phyloP scores from a whole-genome alignment of 1,139 yeast species.

The Schizosaccharomyces versatilis region DNA sequence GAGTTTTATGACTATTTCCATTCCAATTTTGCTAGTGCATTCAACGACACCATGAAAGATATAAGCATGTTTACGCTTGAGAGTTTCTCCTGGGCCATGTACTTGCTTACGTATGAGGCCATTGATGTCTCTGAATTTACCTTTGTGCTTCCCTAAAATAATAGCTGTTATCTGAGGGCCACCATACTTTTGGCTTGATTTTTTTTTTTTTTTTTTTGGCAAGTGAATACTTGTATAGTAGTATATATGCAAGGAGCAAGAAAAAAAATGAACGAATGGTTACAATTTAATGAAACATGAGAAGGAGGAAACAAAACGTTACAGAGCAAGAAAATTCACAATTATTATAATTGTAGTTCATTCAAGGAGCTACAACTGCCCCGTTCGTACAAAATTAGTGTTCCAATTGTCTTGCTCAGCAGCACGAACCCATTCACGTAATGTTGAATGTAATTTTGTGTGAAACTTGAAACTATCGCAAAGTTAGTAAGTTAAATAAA shows the following conservation, averaged over 20 bases:
- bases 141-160: background rate
- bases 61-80: background rate
- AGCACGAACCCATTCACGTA: conserved; percentile 1
- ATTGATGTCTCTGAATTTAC: background rate
- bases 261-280: background rate
- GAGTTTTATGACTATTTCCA: background rate
- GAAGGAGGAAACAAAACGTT: background rate
- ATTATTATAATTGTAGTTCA: background rate
- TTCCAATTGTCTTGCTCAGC: background rate
- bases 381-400: background rate
- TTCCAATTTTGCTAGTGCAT: background rate
- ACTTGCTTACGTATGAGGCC: background rate
- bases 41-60: background rate
- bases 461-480: background rate
- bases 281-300: background rate
- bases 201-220: too few species aligned
- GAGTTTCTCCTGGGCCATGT: conserved; percentile 1
- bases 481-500: background rate
- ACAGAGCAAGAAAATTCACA: too few species aligned
- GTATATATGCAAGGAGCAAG: background rate
- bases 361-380: background rate
- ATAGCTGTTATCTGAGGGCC: too few species aligned
- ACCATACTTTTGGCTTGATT: too few species aligned
- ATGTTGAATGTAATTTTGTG: background rate
- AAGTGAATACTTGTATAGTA: background rate